Conservation (phyloP, 2,329 filamentous ascomycete species). For the Diaporthe helianthi region DNA sequence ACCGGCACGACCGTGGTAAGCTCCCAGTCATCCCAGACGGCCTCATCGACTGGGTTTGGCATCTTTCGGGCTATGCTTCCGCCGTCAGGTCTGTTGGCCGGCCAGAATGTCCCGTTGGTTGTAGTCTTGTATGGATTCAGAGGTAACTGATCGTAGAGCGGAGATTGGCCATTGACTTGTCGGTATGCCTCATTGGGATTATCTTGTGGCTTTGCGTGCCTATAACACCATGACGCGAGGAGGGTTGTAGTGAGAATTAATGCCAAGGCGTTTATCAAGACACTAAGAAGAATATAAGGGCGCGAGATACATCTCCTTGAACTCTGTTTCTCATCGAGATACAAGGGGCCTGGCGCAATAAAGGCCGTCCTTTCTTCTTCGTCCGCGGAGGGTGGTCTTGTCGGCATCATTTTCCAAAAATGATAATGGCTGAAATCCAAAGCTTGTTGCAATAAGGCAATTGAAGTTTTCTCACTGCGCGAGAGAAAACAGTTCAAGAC, state of each 20-base stretch:
- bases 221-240: not conserved
- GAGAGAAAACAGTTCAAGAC: not conserved
- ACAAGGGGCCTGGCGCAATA: not conserved
- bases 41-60: constrained; percentile 42
- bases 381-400: not conserved
- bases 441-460: too few relatives aligned
- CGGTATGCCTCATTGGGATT: not conserved
- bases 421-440: rapidly evolving
- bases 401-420: not conserved
- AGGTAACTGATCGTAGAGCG: not conserved
- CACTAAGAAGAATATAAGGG: not conserved
- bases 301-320: not conserved
- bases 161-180: not conserved
- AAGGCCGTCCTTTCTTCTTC: constrained; percentile 15
- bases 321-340: not conserved
- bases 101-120: constrained; percentile 19
- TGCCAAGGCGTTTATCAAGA: not conserved
- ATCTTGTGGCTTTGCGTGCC: not conserved
- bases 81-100: not conserved
- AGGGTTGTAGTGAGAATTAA: not conserved
- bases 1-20: constrained; percentile 40
- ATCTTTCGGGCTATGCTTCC: constrained; percentile 31
- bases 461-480: too few relatives aligned
- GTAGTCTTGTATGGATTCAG: constrained; percentile 1
- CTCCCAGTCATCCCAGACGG: constrained; percentile 43